Base-by-base conservation (phyloP, 176 grass and related monocot species). In the Triticum turgidum region DNA sequence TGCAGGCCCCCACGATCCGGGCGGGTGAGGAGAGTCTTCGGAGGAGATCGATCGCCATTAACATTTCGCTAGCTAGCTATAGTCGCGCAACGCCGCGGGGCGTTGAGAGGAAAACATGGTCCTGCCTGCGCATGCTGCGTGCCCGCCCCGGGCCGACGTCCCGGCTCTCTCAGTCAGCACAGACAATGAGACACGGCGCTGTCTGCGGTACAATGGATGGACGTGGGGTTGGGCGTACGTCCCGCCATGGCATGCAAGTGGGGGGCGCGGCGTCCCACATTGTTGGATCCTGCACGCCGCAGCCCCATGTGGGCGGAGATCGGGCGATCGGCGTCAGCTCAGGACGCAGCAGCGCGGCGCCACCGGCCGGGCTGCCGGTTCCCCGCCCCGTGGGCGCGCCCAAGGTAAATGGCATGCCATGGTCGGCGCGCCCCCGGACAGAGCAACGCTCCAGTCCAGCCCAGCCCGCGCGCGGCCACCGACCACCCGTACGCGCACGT, bases 191-290 rank as follows among this genome's bases (percentile, higher is more conserved):
- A 11, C 54, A 24, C 35, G 59, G 15, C 61, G 80, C 21, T 2
- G 65, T 18, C 21, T 39, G 11, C 69, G 15, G 15, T 54, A 54
- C 51, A 54, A 54, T 20, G 21, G 38, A 0, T 11, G 61, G 21
- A 35, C 59, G 20, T 18, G 62, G 24, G 39, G 29, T 42, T n/a
- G 41, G 2, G 69, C 5, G 17, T 73, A 34, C 63, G 13, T 68
- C 56, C 39, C 37, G 1, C 35, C 70, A 61, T 80, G 30, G 18
- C 67, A 27, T 25, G 51, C 30, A 39, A 27, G 77, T 42, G n/a
- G 77, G 76, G 20, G 14, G 49, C n/a, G 74, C 65, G 17, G 39
- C 76, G 79, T 87, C 58, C 82, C 87, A 74, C 82, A 85, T 44
- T 81, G 82, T 25, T 85, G 67, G 76, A 67, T n/a, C 27, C 30